A percentile compares a stretch with the other conserved stretches of the same genome.
phyloP scores from a whole-genome alignment of 306 rosid genomes.

The Trifolium subterraneum region DNA sequence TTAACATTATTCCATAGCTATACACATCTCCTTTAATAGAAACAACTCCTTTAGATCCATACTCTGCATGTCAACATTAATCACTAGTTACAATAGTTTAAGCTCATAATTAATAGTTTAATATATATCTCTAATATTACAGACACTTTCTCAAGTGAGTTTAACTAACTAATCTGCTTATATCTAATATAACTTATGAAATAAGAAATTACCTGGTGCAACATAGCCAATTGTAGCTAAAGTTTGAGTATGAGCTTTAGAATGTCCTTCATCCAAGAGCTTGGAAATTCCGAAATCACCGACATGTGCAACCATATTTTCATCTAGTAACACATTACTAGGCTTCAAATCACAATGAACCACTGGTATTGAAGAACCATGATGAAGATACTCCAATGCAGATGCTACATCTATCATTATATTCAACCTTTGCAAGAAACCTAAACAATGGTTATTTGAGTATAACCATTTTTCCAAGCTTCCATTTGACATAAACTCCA shows the following conservation, averaged over 20 bases:
- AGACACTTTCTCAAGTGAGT: too few relatives aligned
- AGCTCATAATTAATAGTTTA: too few relatives aligned
- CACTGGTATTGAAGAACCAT: constrained; percentile 26
- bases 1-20: constrained; percentile 40
- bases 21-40: constrained; percentile 42
- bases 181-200: background rate
- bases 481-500: constrained; percentile 44
- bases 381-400: constrained; percentile 44
- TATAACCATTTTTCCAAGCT: constrained; percentile 42
- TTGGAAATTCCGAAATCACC: constrained; percentile 46
- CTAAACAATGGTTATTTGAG: constrained; percentile 31
- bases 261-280: constrained; percentile 36
- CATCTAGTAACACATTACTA: background rate
- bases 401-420: constrained; percentile 47
- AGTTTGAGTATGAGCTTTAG: constrained; percentile 27
- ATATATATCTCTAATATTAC: too few relatives aligned
- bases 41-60: constrained; percentile 34
- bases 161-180: background rate
- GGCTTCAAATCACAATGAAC: constrained; percentile 24
- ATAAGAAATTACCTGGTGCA: constrained; percentile 38
- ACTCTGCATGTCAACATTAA: constrained; percentile 24
- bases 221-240: constrained; percentile 38
- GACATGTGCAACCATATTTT: constrained; percentile 9
- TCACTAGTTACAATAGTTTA: background rate
- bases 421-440: constrained; percentile 43